Percentiles rank a stretch among this genome's conserved stretches.
Evolutionary conservation across 1,284 basidiomycete genomes (phyloP).

Genomic region (Vanrija humicola): DNA sequence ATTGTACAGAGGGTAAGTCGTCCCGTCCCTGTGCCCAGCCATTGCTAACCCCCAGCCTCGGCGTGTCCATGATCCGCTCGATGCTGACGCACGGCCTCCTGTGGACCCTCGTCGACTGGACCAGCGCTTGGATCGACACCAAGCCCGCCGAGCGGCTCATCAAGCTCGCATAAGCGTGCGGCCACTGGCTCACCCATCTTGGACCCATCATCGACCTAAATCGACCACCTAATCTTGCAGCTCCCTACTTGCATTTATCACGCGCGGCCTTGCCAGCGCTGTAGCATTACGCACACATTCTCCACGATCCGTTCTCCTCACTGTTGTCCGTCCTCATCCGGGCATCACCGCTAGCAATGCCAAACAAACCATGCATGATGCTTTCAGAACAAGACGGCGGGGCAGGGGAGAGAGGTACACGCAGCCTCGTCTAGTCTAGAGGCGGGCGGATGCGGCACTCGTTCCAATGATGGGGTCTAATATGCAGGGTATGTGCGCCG

Average conservation of each 20-base stretch:
- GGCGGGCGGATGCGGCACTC: too few relatives aligned
- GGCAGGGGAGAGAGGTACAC: background rate
- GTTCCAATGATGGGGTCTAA: background rate
- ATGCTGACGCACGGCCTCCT: conserved; percentile 49
- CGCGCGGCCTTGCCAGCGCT: too few relatives aligned
- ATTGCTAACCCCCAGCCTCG: conserved; percentile 27
- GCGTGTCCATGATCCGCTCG: conserved; percentile 46
- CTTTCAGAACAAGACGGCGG: background rate
- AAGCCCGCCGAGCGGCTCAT: conserved; percentile 21
- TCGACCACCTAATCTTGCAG: too few relatives aligned
- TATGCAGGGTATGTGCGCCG: conserved; percentile 7
- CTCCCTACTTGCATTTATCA: too few relatives aligned
- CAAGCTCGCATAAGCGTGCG: background rate
- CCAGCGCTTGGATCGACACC: conserved; percentile 42
- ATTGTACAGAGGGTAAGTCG: conserved; percentile 24
- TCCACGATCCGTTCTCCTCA: too few relatives aligned
- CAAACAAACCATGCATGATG: background rate
- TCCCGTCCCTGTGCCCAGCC: too few relatives aligned
- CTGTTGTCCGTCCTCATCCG: too few relatives aligned
- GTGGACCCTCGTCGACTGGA: conserved; percentile 48
- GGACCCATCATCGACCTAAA: too few relatives aligned
- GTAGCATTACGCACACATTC: too few relatives aligned
- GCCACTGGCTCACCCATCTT: background rate
- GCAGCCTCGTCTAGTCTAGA: background rate
- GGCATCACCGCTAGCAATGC: background rate